Evolutionary conservation across 1,284 basidiomycete genomes (phyloP), one percentile per base, ranked within the genome.

Genomic region (Pseudozyma hubeiensis): DNA sequence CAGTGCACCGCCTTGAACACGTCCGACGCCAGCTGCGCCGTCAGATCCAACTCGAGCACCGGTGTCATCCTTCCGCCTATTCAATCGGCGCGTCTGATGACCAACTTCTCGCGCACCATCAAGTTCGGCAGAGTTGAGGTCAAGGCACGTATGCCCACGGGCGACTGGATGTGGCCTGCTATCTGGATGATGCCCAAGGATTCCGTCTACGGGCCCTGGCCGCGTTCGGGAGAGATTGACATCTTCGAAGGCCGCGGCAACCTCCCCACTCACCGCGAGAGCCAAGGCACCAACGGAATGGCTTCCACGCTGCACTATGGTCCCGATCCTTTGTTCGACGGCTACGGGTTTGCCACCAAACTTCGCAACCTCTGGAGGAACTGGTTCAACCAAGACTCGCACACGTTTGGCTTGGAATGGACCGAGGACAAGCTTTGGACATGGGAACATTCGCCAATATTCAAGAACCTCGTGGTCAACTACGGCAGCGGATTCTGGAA

Each of bases 281-380:
- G 87, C 45, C 88, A 88, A 8, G 85, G 85, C 31, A 85, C 87
- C 56, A 90, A 93, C 86, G 29, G 39, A 17, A 62, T 93, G 81
- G 89, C 90, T 62, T 89, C 90, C n/a, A 90, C 91, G 24, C 87
- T 94, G 45, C 93, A 94, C 84, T 94, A 92, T 92, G 93, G 93
- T 4, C 64, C 64, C 39, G 19, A 35, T 31, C 53, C 8, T 33
- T 84, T 89, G 45, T 84, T 88, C 8, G 92, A 93, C 80, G 88
- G 89, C n/a, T 90, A 90, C 39, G 88, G 87, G 68, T 89, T 90
- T 85, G 92, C 92, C 5, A 92, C 88, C 90, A 89, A 88, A 43
- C 34, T 45, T 50, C 90, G 90, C 88, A 87, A 87, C 19, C 85
- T 90, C 77, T 88, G 91, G 44, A 88, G 91, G 54, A 87, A 88